Percentiles rank a stretch among this genome's conserved stretches.
These are phyloP conservation scores for Microcyclosporella mali DNA, from an alignment of 2,329 filamentous ascomycete species.

Conservation along the genomic window DNA sequence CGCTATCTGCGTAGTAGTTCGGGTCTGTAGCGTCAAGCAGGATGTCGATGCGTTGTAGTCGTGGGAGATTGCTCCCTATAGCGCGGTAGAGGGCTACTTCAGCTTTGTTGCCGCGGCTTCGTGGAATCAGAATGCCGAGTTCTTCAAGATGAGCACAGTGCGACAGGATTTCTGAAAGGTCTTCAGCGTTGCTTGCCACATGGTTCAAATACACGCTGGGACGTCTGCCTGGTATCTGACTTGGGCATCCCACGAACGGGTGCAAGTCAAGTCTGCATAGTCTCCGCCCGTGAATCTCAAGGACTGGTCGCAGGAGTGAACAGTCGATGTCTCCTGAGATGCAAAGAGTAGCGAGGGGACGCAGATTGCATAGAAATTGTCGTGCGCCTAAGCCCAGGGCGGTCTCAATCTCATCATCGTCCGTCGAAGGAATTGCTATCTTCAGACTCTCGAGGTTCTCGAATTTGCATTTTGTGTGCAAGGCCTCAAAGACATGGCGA, in stretches of 20 bases:
- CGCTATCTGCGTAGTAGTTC: not conserved
- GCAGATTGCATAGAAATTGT: not conserved
- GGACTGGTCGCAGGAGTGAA: not conserved
- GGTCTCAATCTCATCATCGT: not conserved
- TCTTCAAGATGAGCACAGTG: not conserved
- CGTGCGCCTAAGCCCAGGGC: not conserved
- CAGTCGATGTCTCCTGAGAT: not conserved
- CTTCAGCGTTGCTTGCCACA: not conserved
- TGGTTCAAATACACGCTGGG: not conserved
- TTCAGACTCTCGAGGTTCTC: not conserved
- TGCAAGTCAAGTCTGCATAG: not conserved
- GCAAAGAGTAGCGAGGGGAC: not conserved
- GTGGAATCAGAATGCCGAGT: not conserved
- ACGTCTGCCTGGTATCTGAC: not conserved
- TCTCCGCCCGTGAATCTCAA: not conserved
- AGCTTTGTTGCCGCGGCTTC: not conserved
- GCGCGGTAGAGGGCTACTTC: not conserved
- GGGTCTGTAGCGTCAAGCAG: constrained; percentile 1
- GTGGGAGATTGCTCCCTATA: not conserved
- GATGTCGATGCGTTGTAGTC: not conserved
- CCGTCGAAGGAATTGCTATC: not conserved
- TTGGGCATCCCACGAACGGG: not conserved
- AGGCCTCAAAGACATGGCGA: not conserved
- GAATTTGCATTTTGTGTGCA: not conserved
- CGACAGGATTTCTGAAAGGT: not conserved